Evolutionary conservation across 495 filamentous ascomycete genomes (phyloP), one percentile per base, ranked within the genome.

Genomic region (Penicillium angulare): DNA sequence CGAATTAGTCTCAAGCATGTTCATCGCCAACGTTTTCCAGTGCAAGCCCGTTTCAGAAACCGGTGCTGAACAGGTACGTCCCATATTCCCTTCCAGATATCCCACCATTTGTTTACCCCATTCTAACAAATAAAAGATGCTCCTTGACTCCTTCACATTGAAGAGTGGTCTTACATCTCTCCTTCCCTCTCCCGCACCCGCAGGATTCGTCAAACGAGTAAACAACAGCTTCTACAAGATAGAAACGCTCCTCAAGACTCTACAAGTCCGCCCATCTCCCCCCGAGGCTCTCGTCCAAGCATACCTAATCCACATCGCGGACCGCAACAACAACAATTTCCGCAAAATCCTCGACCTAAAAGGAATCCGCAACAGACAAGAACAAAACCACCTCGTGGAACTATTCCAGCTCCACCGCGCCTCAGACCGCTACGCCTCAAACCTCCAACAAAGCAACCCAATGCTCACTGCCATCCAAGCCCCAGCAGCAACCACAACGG

Each of bases 201-300:
- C 80, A 16, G 76, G 78, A 57, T 96, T 92, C 72, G 74, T 88
- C 56, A 97, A 96, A 71, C 89, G 92, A 42, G 91, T 97, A 52
- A 88, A 87, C 67, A 79, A 79, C 48, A 86, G 80, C 69, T 92
- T 93, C 78, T 81, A 83, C 26, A 91, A 90, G 56, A 83, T 97
- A 52, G 92, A 97, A 68, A 85, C 88, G 0, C 82, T 98, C 33
- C 87, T 97, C 57, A 98, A 98, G 66, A 97, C 93, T 1, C 83
- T 98, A 7, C 93, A 98, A 72, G 95, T 98, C 17, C 89, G 90
- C 13, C 85, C 91, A 18, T 87, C 84, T 9, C 95, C 93, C 1
- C 83, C 91, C 1, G 93, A 98, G 73, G 93, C 89, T 5, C 85
- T 98, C 23, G 90, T 97, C 3, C 93, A 97, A 72, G 95, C 92